Evolutionary conservation across 352 stramenopile genomes (phyloP).

Genomic region (Thalassiosira allenii): DNA sequence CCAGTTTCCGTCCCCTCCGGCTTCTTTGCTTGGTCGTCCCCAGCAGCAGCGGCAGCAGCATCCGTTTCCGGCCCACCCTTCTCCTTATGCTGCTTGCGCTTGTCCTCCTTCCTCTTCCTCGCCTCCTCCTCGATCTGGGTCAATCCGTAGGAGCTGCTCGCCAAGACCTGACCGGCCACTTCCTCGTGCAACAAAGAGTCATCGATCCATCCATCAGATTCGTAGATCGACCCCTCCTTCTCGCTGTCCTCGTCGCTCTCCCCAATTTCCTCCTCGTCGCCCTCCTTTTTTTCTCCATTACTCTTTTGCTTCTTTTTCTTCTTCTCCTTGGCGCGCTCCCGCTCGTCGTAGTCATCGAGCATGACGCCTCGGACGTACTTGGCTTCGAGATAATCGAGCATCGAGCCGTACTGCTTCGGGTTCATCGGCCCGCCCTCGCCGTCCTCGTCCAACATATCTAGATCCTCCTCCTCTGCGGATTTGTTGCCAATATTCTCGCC

Average conservation of each 20-base stretch:
- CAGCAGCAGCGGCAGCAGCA: too few relatives aligned
- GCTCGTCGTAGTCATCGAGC: slow-evolving; percentile 64
- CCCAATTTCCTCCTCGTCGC: slow-evolving; percentile 30
- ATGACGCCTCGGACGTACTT: slow-evolving; percentile 85
- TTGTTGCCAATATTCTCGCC: slow-evolving; percentile 3
- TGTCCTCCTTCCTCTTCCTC: slow-evolving; percentile 24
- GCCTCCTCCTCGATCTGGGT: slow-evolving; percentile 82
- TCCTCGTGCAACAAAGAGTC: slow-evolving; percentile 75
- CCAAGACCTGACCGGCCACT: slow-evolving; percentile 80
- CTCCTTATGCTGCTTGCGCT: slow-evolving; percentile 5
- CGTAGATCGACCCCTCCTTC: slow-evolving; percentile 71
- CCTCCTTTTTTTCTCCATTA: slow-evolving; percentile 35
- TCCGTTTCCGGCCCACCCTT: too few relatives aligned
- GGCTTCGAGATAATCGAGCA: slow-evolving; percentile 85
- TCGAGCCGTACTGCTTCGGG: slow-evolving; percentile 65
- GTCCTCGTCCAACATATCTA: slow-evolving; percentile 9
- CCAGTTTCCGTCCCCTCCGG: not conserved
- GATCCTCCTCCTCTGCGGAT: slow-evolving; percentile 25
- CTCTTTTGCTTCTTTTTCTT: slow-evolving; percentile 27
- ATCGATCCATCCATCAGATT: slow-evolving; percentile 76
- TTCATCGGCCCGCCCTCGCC: not conserved
- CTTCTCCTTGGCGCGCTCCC: slow-evolving; percentile 21
- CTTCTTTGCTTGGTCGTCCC: too few relatives aligned
- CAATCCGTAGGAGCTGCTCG: slow-evolving; percentile 61
- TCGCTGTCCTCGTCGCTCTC: slow-evolving; percentile 39